phyloP scores from a whole-genome alignment of 805 yeast species.

The Saccharomycopsis sp. region DNA sequence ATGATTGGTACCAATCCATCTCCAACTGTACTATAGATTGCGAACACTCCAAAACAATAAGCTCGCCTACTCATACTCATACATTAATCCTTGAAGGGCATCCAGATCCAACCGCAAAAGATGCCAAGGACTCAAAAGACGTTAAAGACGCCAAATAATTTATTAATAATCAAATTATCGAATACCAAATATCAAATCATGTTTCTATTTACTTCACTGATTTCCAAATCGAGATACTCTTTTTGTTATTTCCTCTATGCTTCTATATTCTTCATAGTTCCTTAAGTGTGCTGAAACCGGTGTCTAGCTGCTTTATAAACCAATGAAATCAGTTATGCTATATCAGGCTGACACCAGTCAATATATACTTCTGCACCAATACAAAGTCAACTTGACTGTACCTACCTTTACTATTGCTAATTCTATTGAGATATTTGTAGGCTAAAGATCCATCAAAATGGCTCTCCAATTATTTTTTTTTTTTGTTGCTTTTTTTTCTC shows the following conservation, averaged over 20 bases:
- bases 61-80: slow-evolving; percentile 46
- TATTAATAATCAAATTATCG: no score
- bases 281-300: not conserved
- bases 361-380: no score
- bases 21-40: slow-evolving; percentile 49
- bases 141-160: no score
- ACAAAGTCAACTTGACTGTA: no score
- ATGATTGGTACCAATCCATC: slow-evolving; percentile 66
- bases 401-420: no score
- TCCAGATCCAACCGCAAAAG: not conserved
- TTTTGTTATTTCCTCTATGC: not conserved
- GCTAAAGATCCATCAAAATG: no score
- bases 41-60: slow-evolving; percentile 32
- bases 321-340: not conserved
- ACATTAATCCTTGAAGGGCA: slow-evolving; percentile 31
- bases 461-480: no score
- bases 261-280: not conserved
- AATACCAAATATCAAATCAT: not conserved
- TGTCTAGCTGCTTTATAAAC: no score
- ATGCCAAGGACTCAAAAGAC: not conserved
- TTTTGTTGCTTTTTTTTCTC: not conserved
- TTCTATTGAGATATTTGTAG: no score
- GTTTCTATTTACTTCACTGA: not conserved
- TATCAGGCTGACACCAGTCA: not conserved
- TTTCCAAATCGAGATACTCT: not conserved